Percentiles rank a stretch among this genome's conserved stretches.
Evolutionary conservation across 139 green algal species (phyloP).

Genomic region (Zygnema circumcarinatum): DNA sequence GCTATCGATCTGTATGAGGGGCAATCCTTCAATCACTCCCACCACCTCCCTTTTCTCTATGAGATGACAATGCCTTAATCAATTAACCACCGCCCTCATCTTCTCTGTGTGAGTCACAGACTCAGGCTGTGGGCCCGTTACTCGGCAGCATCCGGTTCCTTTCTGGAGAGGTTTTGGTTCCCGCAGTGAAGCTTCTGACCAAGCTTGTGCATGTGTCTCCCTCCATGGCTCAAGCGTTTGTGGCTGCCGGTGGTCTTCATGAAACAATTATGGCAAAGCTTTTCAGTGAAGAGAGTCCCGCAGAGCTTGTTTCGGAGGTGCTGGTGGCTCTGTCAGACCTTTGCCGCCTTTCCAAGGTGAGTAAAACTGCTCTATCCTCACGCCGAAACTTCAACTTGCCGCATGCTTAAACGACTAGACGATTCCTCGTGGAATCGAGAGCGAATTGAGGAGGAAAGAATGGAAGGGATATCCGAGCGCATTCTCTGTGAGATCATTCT

Average conservation of each 20-base stretch:
- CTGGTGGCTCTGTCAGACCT: slow-evolving; percentile 35
- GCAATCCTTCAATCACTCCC: too few species aligned
- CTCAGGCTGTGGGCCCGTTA: not conserved
- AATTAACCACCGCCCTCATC: too few species aligned
- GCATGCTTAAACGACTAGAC: too few species aligned
- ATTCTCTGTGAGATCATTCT: too few species aligned
- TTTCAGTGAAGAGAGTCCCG: not conserved
- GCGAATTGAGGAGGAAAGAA: too few species aligned
- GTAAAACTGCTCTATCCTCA: not conserved
- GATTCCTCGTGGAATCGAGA: too few species aligned
- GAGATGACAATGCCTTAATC: too few species aligned
- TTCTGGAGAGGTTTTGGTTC: not conserved
- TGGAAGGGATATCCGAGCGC: too few species aligned
- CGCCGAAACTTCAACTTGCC: not conserved
- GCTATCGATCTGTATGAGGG: too few species aligned
- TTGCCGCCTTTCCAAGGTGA: slow-evolving; percentile 39
- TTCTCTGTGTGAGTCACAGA: too few species aligned
- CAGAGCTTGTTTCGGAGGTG: slow-evolving; percentile 31
- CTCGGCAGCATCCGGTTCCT: slow-evolving; percentile 6
- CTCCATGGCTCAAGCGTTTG: slow-evolving; percentile 13
- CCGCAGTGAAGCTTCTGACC: slow-evolving; percentile 27
- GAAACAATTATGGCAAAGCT: slow-evolving; percentile 27
- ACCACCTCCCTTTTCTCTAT: too few species aligned
- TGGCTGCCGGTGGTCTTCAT: slow-evolving; percentile 44
- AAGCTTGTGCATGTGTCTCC: slow-evolving; percentile 16